Percentiles rank a stretch among this genome's conserved stretches.
Conservation (phyloP, 208 protist species). For the Hexamita inflata region DNA sequence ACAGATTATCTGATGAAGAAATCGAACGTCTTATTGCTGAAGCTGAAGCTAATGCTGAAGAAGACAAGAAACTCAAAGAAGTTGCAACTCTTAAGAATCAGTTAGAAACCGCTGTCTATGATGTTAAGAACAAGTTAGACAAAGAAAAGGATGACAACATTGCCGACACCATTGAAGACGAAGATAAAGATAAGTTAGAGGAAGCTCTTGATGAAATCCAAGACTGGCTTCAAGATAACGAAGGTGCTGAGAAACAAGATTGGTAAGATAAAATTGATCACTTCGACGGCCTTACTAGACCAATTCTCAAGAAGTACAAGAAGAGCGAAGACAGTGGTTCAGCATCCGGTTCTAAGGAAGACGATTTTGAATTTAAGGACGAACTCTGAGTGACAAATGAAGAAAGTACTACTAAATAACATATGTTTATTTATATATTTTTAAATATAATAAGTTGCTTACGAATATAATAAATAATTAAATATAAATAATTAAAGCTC, state of each 20-base stretch:
- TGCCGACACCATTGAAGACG: conserved; percentile 1
- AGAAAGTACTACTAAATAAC: no score
- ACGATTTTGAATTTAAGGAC: no score
- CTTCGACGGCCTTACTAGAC: not conserved
- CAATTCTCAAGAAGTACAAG: conserved; percentile 14
- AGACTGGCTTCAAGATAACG: conserved; percentile 33
- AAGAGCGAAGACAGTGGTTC: no score
- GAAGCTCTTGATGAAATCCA: conserved; percentile 27
- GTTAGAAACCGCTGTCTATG: conserved; percentile 30
- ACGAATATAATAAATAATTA: no score
- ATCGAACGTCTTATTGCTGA: conserved; percentile 37
- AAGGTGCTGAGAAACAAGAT: conserved; percentile 25
- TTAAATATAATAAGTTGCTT: no score
- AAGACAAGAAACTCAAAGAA: conserved; percentile 29
- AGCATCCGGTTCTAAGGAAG: no score
- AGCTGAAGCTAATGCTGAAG: conserved; percentile 21
- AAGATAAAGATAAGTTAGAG: conserved; percentile 26
- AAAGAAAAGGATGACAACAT: conserved; percentile 25
- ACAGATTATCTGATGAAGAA: conserved; percentile 36
- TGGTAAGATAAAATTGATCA: not conserved
- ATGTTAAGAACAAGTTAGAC: conserved; percentile 2
- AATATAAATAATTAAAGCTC: no score
- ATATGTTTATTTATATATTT: no score
- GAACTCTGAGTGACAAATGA: no score
- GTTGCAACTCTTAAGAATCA: conserved; percentile 33